Base-by-base conservation (phyloP, 2,329 filamentous ascomycete genomes). In the Aspergillus ibericus region DNA sequence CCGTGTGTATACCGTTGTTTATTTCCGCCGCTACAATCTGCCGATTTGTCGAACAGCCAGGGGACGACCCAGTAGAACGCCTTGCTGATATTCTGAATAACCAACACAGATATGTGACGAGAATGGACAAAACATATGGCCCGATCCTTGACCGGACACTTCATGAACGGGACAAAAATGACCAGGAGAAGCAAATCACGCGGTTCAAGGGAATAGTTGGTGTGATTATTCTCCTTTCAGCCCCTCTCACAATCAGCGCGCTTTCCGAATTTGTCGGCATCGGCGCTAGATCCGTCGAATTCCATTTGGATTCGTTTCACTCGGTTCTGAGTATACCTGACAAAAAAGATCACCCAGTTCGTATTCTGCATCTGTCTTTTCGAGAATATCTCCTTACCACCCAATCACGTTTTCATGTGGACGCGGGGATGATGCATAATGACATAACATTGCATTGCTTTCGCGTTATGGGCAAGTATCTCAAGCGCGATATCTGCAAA, bases 381-480 rank as follows among this genome's bases (percentile, higher is more conserved):
- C 66, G 66, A 55, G 67, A 73, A 58, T 72, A 67, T 48, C 66
- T 72, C 13, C 34, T 35, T 35, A 35, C 34, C 34, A 13, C 34
- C 10, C 34, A 35, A 35, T 35, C 34, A 35, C 34, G 34, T 35
- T 35, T 35, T 35, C 34, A 35, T 35, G 66, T 72, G 56, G 56
- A 77, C 52, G 64, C 72, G 62, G 68, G 63, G 58, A 40, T 57
- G n/a, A 68, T 64, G 54, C 70, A 77, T 48, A 25, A 66, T 49
- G 60, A 61, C 38, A 63, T 76, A 48, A 68, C 65, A 10, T 40
- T 42, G 55, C 48, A 53, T 56, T 75, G 71, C 63, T 63, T 75
- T 35, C 34, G 34, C 8, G 34, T 35, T 35, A 35, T 35, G 34
- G 8, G 34, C 34, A 35, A 35, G 34, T 35, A 47, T 25, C 47